Evolutionary conservation across 306 rosid genomes (phyloP).

Genomic region (barrel medic (Medicago truncatula)): DNA sequence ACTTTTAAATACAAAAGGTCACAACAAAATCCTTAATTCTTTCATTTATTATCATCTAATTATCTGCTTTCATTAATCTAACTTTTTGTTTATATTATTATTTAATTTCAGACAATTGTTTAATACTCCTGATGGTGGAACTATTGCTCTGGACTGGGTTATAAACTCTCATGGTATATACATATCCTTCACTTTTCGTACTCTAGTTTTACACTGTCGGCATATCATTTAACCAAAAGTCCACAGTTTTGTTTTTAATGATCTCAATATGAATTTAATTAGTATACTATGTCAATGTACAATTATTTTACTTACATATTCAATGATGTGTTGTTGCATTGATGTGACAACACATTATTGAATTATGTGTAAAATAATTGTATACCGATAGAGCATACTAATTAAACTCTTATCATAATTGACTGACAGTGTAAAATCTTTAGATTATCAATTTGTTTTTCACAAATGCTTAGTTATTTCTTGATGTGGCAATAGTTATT

Average conservation of each 20-base stretch:
- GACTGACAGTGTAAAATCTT: no score
- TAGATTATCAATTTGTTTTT: conserved; percentile 18
- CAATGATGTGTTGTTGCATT: no score
- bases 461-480: conserved; percentile 3
- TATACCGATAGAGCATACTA: no score
- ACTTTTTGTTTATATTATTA: background rate
- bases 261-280: no score
- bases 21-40: background rate
- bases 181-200: background rate
- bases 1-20: conserved; percentile 74
- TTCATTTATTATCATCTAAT: background rate
- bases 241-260: no score
- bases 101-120: conserved; percentile 62
- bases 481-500: background rate
- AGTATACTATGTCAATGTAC: no score
- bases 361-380: no score
- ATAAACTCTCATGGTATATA: conserved; percentile 55
- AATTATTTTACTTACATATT: no score
- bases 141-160: conserved; percentile 80
- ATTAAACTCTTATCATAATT: no score
- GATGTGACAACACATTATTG: no score
- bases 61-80: conserved; percentile 4
- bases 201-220: no score
- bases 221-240: no score
- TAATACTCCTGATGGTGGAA: conserved; percentile 68